Base-by-base conservation (phyloP, 805 yeast genomes). In the Isabelozyma heimii region DNA sequence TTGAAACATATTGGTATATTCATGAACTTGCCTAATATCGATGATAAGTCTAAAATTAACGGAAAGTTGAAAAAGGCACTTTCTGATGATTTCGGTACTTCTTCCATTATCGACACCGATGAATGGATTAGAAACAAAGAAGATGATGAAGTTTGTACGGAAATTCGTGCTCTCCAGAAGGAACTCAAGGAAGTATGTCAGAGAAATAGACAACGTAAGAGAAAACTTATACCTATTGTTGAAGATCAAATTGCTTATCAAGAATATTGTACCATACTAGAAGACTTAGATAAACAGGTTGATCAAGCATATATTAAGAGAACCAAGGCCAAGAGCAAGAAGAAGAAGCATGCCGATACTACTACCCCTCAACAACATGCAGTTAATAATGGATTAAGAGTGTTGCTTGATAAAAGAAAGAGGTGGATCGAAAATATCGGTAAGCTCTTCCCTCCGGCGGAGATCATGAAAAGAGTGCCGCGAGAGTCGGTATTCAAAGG, bases 221-320 rank as follows among this genome's bases (percentile, higher is more conserved):
- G 80, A 50, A 70, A 74, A 39, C 61, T 94, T 37, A 69, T 84
- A 24, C 95, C 96, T 0, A 58, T 85, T 0, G 78, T 94, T 13
- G 92, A 91, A 56, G 94, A 88, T 54, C 96, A 89, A 57, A 76
- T 94, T 58, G 97, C 97, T 26, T 94, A 91, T 83, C 97, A 92
- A 64, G 99, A 94, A 65, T 94, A 89, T 65, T 76, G 85, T 50
- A 87, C 92, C 10, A 91, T 94, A 46, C 68, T 91, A 50, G 98
- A 94, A 49, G 98, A 94, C 62, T 75, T 94, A 56, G 97, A 94
- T 65, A 94, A 92, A 65, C 99, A 94, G 68, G 91, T 94, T 37
- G 99, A 94, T 63, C 97, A 89, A 65, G 91, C 96, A 16, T 94
- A 91, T 63, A 71, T 87, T 53, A 87, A 91, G 65, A 76, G 97